Evolutionary conservation across 176 grass and related monocot genomes (phyloP).

Genomic region (Bromus sterilis): DNA sequence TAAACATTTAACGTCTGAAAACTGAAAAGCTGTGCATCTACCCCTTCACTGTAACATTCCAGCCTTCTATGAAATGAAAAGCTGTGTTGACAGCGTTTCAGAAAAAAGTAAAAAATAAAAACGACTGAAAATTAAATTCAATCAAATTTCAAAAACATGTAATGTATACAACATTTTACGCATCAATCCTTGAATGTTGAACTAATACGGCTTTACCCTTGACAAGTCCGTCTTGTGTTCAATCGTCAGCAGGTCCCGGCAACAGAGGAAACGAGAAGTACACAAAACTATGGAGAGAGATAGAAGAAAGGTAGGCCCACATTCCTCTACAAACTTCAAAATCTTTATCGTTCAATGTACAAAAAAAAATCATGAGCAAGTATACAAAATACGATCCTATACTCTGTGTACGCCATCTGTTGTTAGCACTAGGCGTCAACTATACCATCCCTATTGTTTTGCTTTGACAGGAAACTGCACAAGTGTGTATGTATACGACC

Average conservation of each 20-base stretch:
- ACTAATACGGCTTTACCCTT: background rate
- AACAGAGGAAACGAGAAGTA: too few relatives aligned
- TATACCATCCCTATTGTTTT: background rate
- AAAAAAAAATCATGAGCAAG: background rate
- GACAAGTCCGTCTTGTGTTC: background rate
- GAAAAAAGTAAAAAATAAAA: too few relatives aligned
- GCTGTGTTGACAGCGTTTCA: too few relatives aligned
- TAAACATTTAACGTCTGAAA: too few relatives aligned
- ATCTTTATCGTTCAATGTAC: background rate
- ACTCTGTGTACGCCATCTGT: background rate
- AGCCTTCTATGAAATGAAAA: too few relatives aligned
- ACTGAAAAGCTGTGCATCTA: too few relatives aligned
- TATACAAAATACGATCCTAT: background rate
- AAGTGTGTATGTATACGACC: background rate
- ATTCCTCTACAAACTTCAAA: background rate
- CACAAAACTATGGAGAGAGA: background rate
- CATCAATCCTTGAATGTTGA: background rate
- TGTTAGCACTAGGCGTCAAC: background rate
- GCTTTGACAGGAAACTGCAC: background rate
- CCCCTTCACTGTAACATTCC: too few relatives aligned
- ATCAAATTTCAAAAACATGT: background rate
- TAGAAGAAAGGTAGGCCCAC: background rate
- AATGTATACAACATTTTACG: too few relatives aligned
- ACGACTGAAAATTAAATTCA: too few relatives aligned
- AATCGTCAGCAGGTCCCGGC: too few relatives aligned